Evolutionary conservation across 2,329 filamentous ascomycete genomes (phyloP), one percentile per base, ranked within the genome.

Genomic region (Claviceps maximensis): DNA sequence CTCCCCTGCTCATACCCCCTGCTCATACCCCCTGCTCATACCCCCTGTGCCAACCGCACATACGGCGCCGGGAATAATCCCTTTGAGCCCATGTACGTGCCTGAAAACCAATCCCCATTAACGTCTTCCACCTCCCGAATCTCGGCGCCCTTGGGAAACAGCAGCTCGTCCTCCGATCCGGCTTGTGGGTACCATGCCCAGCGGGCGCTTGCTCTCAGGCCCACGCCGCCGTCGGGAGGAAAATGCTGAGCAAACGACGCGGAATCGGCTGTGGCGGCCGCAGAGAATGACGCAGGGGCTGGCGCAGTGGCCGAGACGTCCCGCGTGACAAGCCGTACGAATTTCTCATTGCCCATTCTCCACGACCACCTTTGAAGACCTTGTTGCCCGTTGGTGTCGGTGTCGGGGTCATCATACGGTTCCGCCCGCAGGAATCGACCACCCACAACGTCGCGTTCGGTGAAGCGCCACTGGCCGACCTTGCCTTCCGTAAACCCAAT

Each of bases 41-140:
- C 15, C 19, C 49, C 21, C 3, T 47, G 36, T 41, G 6, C 44
- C 10, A 52, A 25, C 21, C 51, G 72, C 27, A 89, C 86, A 74
- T 91, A 91, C 8, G 80, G 78, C 7, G 83, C 83, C 4, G 90
- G 90, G 63, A 96, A 94, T 58, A 96, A 61, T 0, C 89, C 90
- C 60, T 80, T 83, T 25, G 71, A 72, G 0, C 89, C 89, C 70
- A 89, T 89, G 72, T 95, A 96, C 29, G 82, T 82, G 0, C 91
- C 91, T 70, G 84, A 86, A 62, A 79, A 89, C 90, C 90, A 97
- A 65, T 95, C 89, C 19, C 84, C 87, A 65, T 95, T 95, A 48
- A 94, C 81, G 66, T 93, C 86, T 65, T 91, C 85, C 40, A 86
- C 81, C 70, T 97, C 91, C 7, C 77, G 76, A 15, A 97, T 79